These are phyloP conservation scores for Epichloe uncinata DNA, from an alignment of 2,329 filamentous ascomycete species.

Conservation along the genomic window DNA sequence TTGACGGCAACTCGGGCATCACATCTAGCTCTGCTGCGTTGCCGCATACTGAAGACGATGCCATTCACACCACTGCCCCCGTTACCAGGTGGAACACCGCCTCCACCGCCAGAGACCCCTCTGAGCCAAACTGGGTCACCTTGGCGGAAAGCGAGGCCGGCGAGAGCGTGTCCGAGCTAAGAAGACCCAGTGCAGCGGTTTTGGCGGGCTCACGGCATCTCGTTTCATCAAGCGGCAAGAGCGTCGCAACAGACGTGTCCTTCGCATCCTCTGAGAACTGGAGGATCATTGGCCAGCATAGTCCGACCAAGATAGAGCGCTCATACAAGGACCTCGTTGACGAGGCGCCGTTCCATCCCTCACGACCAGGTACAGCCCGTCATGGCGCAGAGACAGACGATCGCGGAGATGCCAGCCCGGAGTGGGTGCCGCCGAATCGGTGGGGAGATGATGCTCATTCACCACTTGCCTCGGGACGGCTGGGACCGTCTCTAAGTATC, in stretches of 20 bases:
- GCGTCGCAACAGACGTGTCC: slow-evolving; percentile 16
- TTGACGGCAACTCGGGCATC: slow-evolving; percentile 16
- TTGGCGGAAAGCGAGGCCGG: slow-evolving; percentile 11
- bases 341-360: slow-evolving; percentile 25
- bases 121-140: slow-evolving; percentile 10
- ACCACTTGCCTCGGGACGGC: slow-evolving; percentile 1
- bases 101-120: slow-evolving; percentile 2
- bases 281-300: slow-evolving; percentile 15
- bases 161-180: slow-evolving; percentile 14
- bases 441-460: slow-evolving; percentile 5
- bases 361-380: slow-evolving; percentile 14
- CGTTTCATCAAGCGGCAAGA: slow-evolving; percentile 9
- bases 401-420: slow-evolving; percentile 2
- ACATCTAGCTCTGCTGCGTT: slow-evolving; percentile 23
- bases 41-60: slow-evolving; percentile 7
- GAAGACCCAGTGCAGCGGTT: slow-evolving; percentile 10
- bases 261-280: slow-evolving; percentile 26
- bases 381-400: slow-evolving; percentile 8
- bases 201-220: slow-evolving; percentile 9
- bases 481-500: slow-evolving; percentile 3
- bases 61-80: background rate
- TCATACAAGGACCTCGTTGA: slow-evolving; percentile 22
- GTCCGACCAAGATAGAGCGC: slow-evolving; percentile 15
- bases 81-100: slow-evolving; percentile 6
- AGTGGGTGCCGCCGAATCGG: slow-evolving; percentile 6